Percentiles rank a stretch among this genome's conserved stretches.
Conservation (phyloP, 1,139 yeast genomes). For the Diutina sp. region DNA sequence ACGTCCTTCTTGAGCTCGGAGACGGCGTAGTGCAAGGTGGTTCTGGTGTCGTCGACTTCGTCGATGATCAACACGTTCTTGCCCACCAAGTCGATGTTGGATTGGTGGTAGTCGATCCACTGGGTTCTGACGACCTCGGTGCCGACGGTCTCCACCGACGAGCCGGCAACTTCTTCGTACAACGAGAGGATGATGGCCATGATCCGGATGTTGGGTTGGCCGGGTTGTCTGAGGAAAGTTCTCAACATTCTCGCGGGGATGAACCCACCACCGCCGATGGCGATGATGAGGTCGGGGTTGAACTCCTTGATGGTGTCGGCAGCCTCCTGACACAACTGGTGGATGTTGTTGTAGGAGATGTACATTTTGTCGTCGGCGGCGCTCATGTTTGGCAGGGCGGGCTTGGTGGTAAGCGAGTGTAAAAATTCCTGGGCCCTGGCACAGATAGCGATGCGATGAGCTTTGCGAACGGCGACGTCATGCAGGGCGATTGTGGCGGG, state of each 20-base stretch:
- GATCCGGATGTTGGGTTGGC: constrained; percentile 79
- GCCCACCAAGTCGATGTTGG: constrained; percentile 55
- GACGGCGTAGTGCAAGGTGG: constrained; percentile 86
- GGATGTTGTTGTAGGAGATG: constrained; percentile 86
- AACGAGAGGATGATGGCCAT: constrained; percentile 89
- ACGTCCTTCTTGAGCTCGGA: constrained; percentile 81
- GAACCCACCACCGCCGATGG: constrained; percentile 91
- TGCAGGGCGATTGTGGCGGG: too few species aligned
- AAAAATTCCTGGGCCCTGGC: background rate
- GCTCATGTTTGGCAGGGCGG: background rate
- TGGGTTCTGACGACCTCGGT: constrained; percentile 86
- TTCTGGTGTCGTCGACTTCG: constrained; percentile 93
- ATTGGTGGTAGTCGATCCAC: constrained; percentile 82
- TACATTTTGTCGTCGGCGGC: constrained; percentile 22
- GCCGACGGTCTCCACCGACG: constrained; percentile 55
- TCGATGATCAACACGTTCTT: constrained; percentile 78
- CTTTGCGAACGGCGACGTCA: background rate
- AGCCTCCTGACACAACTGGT: constrained; percentile 81
- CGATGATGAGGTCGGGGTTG: constrained; percentile 72
- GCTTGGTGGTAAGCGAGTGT: background rate
- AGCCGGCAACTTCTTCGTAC: constrained; percentile 68
- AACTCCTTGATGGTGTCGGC: constrained; percentile 50
- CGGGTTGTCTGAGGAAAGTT: constrained; percentile 77
- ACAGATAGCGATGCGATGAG: constrained; percentile 1
- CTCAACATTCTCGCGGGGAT: constrained; percentile 93